These are phyloP conservation scores for Neurospora tetraspora DNA, from an alignment of 495 filamentous ascomycete genomes.

Conservation along the genomic window DNA sequence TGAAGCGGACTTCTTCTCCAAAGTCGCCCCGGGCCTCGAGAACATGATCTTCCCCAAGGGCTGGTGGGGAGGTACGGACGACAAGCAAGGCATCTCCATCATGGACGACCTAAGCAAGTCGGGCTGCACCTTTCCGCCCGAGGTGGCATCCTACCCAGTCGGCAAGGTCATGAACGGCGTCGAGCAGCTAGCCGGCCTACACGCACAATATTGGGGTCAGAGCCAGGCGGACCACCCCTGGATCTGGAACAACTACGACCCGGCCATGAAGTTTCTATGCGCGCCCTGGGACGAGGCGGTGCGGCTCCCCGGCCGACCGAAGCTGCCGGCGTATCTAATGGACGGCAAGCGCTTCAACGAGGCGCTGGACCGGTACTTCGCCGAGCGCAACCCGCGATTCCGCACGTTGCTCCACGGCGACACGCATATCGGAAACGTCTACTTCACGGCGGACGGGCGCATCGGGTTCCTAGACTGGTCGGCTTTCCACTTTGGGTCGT, in stretches of 20 bases:
- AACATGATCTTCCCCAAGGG: slow-evolving; percentile 19
- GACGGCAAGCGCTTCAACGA: slow-evolving; percentile 16
- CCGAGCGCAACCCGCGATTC: slow-evolving; percentile 17
- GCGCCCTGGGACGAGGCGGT: slow-evolving; percentile 14
- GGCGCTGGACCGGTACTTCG: slow-evolving; percentile 15
- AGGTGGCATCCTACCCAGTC: slow-evolving; percentile 14
- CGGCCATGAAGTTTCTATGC: slow-evolving; percentile 10
- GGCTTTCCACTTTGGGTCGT: slow-evolving; percentile 15
- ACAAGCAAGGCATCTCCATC: slow-evolving; percentile 23
- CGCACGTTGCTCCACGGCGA: slow-evolving; percentile 19
- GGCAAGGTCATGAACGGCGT: slow-evolving; percentile 12
- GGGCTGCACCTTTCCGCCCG: slow-evolving; percentile 20
- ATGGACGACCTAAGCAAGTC: slow-evolving; percentile 23
- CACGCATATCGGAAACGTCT: slow-evolving; percentile 18
- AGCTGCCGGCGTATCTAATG: slow-evolving; percentile 14
- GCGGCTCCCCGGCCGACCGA: slow-evolving; percentile 7
- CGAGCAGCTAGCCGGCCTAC: slow-evolving; percentile 20
- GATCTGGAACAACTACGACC: slow-evolving; percentile 20
- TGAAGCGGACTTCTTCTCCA: slow-evolving; percentile 26
- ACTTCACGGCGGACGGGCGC: slow-evolving; percentile 10
- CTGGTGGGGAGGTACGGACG: slow-evolving; percentile 23
- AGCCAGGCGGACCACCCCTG: slow-evolving; percentile 14
- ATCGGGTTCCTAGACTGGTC: slow-evolving; percentile 21
- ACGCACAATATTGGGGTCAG: slow-evolving; percentile 20
- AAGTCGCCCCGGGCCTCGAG: slow-evolving; percentile 18